These are phyloP conservation scores for Dipodascopsis uninucleata DNA, from an alignment of 805 yeast species.

Conservation along the genomic window DNA sequence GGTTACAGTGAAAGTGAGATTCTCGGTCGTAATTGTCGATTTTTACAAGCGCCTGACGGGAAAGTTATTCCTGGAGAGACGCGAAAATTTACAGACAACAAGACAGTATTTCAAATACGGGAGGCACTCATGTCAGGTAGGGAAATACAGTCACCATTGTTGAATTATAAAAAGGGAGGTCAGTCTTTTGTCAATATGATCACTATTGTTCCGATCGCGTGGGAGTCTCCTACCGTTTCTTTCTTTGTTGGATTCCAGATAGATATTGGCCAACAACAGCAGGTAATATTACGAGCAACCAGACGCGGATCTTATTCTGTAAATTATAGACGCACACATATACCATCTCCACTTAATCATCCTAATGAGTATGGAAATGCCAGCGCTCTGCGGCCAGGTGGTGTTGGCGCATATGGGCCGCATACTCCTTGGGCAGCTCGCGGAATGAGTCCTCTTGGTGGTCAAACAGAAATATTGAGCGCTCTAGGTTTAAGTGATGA, in stretches of 20 bases:
- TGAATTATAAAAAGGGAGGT: slow-evolving; percentile 14
- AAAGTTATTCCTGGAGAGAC: slow-evolving; percentile 7
- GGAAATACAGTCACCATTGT: slow-evolving; percentile 11
- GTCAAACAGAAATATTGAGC: slow-evolving; percentile 6
- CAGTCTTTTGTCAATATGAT: slow-evolving; percentile 17
- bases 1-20: slow-evolving; percentile 15
- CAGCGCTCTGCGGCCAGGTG: not conserved
- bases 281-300: slow-evolving; percentile 8
- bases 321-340: slow-evolving; percentile 11
- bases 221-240: slow-evolving; percentile 13
- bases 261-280: slow-evolving; percentile 13
- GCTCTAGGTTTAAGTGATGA: slow-evolving; percentile 8
- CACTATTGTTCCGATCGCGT: slow-evolving; percentile 13
- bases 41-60: slow-evolving; percentile 17
- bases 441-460: no score
- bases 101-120: slow-evolving; percentile 7
- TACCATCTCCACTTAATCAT: slow-evolving; percentile 6
- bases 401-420: not conserved
- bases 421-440: no score
- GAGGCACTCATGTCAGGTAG: slow-evolving; percentile 8
- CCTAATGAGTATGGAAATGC: not conserved
- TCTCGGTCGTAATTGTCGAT: slow-evolving; percentile 18
- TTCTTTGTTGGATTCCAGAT: slow-evolving; percentile 17
- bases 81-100: slow-evolving; percentile 12
- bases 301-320: slow-evolving; percentile 9